These are phyloP conservation scores for Coemansia sp. DNA, from an alignment of 192 early-diverging fungal genomes.

Conservation along the genomic window DNA sequence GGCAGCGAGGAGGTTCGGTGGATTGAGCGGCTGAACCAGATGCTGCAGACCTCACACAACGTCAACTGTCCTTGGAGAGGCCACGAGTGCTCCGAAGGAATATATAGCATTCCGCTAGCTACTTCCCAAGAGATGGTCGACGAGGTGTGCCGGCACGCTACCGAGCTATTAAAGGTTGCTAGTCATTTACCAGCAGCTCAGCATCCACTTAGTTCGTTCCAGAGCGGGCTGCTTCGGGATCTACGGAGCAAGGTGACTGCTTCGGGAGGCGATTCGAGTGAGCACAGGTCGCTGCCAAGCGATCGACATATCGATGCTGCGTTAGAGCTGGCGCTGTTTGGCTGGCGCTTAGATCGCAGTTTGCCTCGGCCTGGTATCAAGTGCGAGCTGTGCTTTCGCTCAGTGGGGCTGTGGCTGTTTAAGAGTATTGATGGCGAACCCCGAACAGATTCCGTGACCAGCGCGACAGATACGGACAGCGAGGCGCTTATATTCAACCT, in stretches of 20 bases:
- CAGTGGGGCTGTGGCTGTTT: slow-evolving; percentile 44
- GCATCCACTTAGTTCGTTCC: slow-evolving; percentile 42
- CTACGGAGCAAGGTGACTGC: slow-evolving; percentile 1
- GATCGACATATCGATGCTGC: slow-evolving; percentile 12
- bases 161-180: slow-evolving; percentile 17
- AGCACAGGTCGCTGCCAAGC: background rate
- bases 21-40: slow-evolving; percentile 34
- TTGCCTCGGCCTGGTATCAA: slow-evolving; percentile 25
- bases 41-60: slow-evolving; percentile 44
- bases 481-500: slow-evolving; percentile 17
- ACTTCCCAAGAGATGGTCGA: slow-evolving; percentile 35
- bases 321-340: slow-evolving; percentile 36
- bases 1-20: slow-evolving; percentile 30
- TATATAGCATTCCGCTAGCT: slow-evolving; percentile 33
- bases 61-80: slow-evolving; percentile 35
- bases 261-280: background rate
- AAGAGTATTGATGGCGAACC: background rate
- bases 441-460: background rate
- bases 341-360: slow-evolving; percentile 28
- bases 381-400: slow-evolving; percentile 42
- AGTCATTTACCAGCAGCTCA: slow-evolving; percentile 12
- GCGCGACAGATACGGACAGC: background rate
- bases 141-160: slow-evolving; percentile 31
- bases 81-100: slow-evolving; percentile 19
- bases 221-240: slow-evolving; percentile 25